Conservation (phyloP, 1,284 basidiomycete genomes). For the Ustilago bromivora region DNA sequence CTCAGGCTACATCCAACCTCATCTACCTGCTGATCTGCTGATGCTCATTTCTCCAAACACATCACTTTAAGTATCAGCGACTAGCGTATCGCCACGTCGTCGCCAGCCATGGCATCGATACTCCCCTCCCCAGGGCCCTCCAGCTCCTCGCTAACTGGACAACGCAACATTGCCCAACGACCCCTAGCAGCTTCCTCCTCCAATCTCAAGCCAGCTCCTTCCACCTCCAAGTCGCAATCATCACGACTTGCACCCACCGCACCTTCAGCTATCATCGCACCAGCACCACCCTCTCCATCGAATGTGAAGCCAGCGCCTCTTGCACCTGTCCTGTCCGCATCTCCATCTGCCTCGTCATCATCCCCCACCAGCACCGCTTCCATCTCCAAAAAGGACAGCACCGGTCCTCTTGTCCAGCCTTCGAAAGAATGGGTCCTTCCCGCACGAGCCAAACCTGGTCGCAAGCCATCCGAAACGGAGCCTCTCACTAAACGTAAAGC, state of each 20-base stretch:
- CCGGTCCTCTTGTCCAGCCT: slow-evolving; percentile 54
- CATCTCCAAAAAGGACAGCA: slow-evolving; percentile 26
- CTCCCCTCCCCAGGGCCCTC: slow-evolving; percentile 27
- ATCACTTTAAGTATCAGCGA: background rate
- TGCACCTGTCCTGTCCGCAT: slow-evolving; percentile 5
- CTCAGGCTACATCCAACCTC: background rate
- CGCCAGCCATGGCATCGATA: slow-evolving; percentile 32
- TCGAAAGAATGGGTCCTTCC: slow-evolving; percentile 68
- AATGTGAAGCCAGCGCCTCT: slow-evolving; percentile 10
- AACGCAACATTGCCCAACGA: slow-evolving; percentile 23
- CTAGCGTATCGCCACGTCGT: slow-evolving; percentile 17
- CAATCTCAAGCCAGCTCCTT: slow-evolving; percentile 11
- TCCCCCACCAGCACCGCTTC: background rate
- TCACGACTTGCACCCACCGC: slow-evolving; percentile 12
- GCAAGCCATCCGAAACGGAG: slow-evolving; percentile 65
- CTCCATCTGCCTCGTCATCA: slow-evolving; percentile 6
- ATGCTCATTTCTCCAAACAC: background rate
- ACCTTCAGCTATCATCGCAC: background rate
- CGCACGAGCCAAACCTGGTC: slow-evolving; percentile 67
- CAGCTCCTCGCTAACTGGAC: slow-evolving; percentile 14
- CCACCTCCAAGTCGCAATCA: background rate
- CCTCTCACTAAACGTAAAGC: slow-evolving; percentile 68
- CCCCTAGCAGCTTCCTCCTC: slow-evolving; percentile 18
- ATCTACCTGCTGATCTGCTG: background rate
- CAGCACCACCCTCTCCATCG: slow-evolving; percentile 10